Conservation (phyloP, 83 land plant species). For the Larix sibirica region DNA sequence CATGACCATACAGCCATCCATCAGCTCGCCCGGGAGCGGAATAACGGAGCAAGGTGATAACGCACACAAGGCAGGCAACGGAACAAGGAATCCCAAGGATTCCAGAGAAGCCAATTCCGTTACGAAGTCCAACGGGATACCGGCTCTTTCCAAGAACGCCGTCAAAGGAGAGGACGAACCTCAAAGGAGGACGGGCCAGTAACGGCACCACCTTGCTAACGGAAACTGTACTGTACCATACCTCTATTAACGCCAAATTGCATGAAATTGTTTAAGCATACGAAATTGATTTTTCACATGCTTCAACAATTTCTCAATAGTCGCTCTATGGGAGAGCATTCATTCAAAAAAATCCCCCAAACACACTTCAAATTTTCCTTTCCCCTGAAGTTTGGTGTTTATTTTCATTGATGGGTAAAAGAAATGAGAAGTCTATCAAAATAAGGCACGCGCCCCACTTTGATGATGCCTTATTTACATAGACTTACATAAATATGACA, state of each 20-base stretch:
- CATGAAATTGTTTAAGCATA: constrained; percentile 22
- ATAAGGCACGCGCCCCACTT: constrained; percentile 5
- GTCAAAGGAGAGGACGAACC: background rate
- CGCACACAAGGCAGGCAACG: background rate
- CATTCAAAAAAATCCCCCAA: background rate
- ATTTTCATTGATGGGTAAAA: background rate
- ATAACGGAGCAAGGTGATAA: constrained; percentile 12
- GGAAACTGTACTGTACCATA: constrained; percentile 4
- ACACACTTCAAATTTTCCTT: background rate
- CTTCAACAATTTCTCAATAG: constrained; percentile 18
- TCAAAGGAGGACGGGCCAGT: background rate
- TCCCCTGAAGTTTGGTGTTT: background rate
- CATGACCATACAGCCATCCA: constrained; percentile 6
- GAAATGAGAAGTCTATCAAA: constrained; percentile 18
- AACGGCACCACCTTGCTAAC: background rate
- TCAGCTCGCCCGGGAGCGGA: constrained; percentile 11
- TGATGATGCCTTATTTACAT: constrained; percentile 19
- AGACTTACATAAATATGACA: constrained; percentile 11
- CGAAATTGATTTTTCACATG: background rate
- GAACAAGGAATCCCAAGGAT: constrained; percentile 12
- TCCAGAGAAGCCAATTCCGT: constrained; percentile 18
- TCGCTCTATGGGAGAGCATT: background rate
- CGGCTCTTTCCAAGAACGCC: constrained; percentile 4
- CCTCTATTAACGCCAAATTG: background rate
- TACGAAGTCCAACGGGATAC: constrained; percentile 6